A percentile compares a stretch with the other conserved stretches of the same genome.
phyloP scores from a whole-genome alignment of 768 basidiomycete species.

The Baorangia bicolor region DNA sequence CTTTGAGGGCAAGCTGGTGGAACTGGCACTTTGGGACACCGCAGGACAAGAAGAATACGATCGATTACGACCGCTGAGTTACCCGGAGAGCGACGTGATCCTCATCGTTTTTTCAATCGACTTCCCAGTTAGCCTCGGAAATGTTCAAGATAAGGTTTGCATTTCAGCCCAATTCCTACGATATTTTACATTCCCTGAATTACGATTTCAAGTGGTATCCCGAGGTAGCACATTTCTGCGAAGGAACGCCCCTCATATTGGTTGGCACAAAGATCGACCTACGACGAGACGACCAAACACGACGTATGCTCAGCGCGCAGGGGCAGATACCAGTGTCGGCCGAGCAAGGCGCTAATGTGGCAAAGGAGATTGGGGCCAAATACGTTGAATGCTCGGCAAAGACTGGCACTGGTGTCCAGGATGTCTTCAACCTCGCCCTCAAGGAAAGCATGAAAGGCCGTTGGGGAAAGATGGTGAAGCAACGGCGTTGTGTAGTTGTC shows the following conservation, averaged over 20 bases:
- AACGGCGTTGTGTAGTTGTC: slow-evolving; percentile 69
- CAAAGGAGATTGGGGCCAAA: slow-evolving; percentile 88
- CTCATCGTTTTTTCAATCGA: slow-evolving; percentile 94
- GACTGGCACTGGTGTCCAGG: slow-evolving; percentile 84
- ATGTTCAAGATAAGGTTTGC: slow-evolving; percentile 84
- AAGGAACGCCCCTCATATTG: slow-evolving; percentile 83
- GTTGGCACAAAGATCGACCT: slow-evolving; percentile 95
- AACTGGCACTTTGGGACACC: slow-evolving; percentile 98
- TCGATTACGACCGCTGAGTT: slow-evolving; percentile 79
- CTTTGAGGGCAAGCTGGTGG: slow-evolving; percentile 86
- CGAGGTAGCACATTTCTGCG: slow-evolving; percentile 91
- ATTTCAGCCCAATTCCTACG: slow-evolving; percentile 1
- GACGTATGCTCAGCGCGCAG: slow-evolving; percentile 86
- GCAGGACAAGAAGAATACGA: slow-evolving; percentile 98
- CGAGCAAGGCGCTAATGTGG: slow-evolving; percentile 81
- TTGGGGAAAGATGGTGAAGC: slow-evolving; percentile 71
- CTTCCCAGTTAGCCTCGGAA: slow-evolving; percentile 87
- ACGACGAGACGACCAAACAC: slow-evolving; percentile 80
- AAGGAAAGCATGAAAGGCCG: slow-evolving; percentile 83
- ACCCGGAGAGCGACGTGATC: slow-evolving; percentile 88
- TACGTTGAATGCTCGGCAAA: slow-evolving; percentile 96
- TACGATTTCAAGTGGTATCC: slow-evolving; percentile 72
- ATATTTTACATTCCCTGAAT: slow-evolving; percentile 9
- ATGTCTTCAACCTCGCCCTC: slow-evolving; percentile 88
- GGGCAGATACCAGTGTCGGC: slow-evolving; percentile 78